Evolutionary conservation across 1,284 basidiomycete genomes (phyloP).

Genomic region (Stygiomarasmius scandens): DNA sequence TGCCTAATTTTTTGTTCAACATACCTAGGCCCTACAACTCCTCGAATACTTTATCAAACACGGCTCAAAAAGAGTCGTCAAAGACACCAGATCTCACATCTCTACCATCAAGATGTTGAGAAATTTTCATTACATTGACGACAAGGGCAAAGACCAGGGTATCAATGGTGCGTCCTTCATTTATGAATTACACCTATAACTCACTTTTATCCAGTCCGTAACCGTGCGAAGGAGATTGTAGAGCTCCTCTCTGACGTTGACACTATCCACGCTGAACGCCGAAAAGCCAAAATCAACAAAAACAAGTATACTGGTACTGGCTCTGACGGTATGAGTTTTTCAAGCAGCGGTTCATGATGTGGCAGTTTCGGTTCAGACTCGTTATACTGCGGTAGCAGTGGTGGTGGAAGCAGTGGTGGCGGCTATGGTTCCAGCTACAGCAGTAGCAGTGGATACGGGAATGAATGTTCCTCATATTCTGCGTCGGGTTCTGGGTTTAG

Average conservation of each 20-base stretch:
- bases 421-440: constrained; percentile 24
- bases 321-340: constrained; percentile 71
- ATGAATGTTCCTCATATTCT: constrained; percentile 1
- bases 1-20: neutral
- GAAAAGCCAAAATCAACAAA: constrained; percentile 93
- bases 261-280: constrained; percentile 84
- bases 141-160: constrained; percentile 98
- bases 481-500: constrained; percentile 48
- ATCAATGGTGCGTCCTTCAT: constrained; percentile 75
- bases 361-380: constrained; percentile 84
- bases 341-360: constrained; percentile 56
- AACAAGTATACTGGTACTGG: constrained; percentile 90
- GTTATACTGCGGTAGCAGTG: constrained; percentile 47
- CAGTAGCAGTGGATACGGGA: constrained; percentile 32
- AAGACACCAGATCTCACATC: constrained; percentile 94
- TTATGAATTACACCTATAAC: constrained; percentile 31
- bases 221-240: constrained; percentile 90
- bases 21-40: constrained; percentile 79
- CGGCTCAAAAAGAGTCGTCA: constrained; percentile 97
- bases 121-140: constrained; percentile 98
- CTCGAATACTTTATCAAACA: no score
- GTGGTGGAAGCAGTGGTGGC: constrained; percentile 46
- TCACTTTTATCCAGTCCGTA: constrained; percentile 63
- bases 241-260: constrained; percentile 92
- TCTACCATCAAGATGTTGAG: constrained; percentile 97